phyloP scores from a whole-genome alignment of 768 basidiomycete species.

The Suillus bovinus region DNA sequence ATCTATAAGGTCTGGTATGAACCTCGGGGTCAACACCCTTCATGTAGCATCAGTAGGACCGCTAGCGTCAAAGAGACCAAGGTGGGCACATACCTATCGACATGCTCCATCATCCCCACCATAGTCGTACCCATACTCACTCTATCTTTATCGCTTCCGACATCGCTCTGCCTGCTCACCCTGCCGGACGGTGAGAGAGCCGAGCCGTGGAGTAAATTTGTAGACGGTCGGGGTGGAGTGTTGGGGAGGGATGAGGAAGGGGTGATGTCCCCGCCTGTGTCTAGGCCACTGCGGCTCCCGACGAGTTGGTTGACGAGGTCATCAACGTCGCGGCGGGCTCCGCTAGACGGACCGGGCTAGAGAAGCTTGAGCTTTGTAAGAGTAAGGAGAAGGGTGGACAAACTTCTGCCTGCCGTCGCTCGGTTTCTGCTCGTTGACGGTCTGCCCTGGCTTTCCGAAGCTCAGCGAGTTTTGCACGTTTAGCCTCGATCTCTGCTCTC shows the following conservation, averaged over 20 bases:
- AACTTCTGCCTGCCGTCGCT: constrained; percentile 34
- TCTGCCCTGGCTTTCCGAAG: constrained; percentile 77
- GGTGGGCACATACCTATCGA: constrained; percentile 58
- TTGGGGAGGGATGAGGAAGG: constrained; percentile 73
- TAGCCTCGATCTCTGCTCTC: constrained; percentile 88
- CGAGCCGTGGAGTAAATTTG: constrained; percentile 37
- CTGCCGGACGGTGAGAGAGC: constrained; percentile 54
- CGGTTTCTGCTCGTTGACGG: constrained; percentile 56
- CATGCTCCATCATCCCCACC: constrained; percentile 59
- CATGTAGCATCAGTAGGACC: constrained; percentile 6
- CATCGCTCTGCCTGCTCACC: constrained; percentile 70
- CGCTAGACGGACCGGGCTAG: constrained; percentile 43
- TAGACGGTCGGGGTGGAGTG: constrained; percentile 54
- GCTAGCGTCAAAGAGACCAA: not conserved
- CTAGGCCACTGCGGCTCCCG: constrained; percentile 46
- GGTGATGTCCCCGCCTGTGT: constrained; percentile 60
- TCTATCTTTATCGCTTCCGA: constrained; percentile 47
- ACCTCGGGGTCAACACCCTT: constrained; percentile 64
- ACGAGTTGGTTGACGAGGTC: constrained; percentile 66
- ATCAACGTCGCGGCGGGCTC: constrained; percentile 60
- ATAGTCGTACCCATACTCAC: constrained; percentile 45
- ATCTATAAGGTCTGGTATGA: constrained; percentile 80
- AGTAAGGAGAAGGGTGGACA: not conserved
- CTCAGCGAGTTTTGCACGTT: constrained; percentile 84
- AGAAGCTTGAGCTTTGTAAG: constrained; percentile 1